Evolutionary conservation across 345 rosid species (phyloP).

Genomic region (Arabis hirsuta): DNA sequence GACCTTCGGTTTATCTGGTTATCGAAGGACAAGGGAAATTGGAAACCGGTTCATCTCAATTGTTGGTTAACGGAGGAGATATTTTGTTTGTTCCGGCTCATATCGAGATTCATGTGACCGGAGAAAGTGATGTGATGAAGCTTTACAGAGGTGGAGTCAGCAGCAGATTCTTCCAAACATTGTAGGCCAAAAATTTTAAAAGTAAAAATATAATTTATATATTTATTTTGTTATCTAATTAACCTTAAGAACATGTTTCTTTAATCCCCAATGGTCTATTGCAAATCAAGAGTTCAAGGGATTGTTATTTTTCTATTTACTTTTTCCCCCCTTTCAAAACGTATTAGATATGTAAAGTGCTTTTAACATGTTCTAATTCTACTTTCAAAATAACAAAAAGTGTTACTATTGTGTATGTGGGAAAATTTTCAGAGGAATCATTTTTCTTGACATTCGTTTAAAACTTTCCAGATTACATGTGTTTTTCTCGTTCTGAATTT

Average conservation of each 20-base stretch:
- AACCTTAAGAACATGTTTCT: background rate
- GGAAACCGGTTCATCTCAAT: slow-evolving; percentile 44
- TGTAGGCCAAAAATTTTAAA: slow-evolving; percentile 1
- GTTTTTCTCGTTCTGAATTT: too few relatives aligned
- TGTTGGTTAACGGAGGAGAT: slow-evolving; percentile 62
- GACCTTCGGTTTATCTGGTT: slow-evolving; percentile 81
- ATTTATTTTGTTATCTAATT: background rate
- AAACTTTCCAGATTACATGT: too few relatives aligned
- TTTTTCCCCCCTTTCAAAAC: background rate
- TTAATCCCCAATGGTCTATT: background rate
- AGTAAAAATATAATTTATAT: background rate
- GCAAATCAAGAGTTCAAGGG: background rate
- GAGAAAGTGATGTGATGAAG: slow-evolving; percentile 58
- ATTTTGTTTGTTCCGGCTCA: slow-evolving; percentile 83
- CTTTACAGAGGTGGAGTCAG: slow-evolving; percentile 87
- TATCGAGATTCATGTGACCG: slow-evolving; percentile 52
- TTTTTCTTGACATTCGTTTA: too few relatives aligned
- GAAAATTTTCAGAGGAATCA: too few relatives aligned
- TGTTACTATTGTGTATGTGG: too few relatives aligned
- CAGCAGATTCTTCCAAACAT: slow-evolving; percentile 61
- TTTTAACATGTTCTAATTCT: background rate
- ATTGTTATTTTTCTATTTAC: too few relatives aligned
- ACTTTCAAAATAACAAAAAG: background rate
- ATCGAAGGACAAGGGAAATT: slow-evolving; percentile 64
- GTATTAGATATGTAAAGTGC: slow-evolving; percentile 9